Base-by-base conservation (phyloP, 352 stramenopile genomes). In the Pythium volutum region DNA sequence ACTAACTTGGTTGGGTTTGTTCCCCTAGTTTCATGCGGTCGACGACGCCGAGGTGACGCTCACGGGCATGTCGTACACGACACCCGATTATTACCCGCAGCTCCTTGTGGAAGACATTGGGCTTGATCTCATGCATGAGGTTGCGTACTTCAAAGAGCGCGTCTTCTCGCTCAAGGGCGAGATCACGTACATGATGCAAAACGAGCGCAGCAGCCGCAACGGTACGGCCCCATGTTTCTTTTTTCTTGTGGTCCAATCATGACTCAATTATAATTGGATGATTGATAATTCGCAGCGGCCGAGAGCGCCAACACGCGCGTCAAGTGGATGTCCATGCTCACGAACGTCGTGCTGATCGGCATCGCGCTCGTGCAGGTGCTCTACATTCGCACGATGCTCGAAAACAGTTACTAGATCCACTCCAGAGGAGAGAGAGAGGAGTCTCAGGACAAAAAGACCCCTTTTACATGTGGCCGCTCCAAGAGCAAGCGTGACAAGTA, bases 331-430 rank as follows among this genome's bases (percentile, higher is more conserved):
- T 91, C 85, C 31, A 63, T 94, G 46, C 70, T 92, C 48, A 91
- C 77, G 0, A 94, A 94, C 63, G 14, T 87, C 39, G 76, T 94
- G 54, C 77, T 94, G 23, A 65, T 94, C 23, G 73, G 76, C 27
- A 90, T 94, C 58, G 85, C 85, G 22, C 74, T 89, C 29, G 78
- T 67, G n/a, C 85, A 94, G 58, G 82, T 94, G 41, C 61, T 94
- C 55, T 92, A 91, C 75, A 91, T 94, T 50, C 85, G 85, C 50
- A 80, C 69, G 50, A 86, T 94, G 75, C 77, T 94, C 20, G 81
- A 92, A 55, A 81, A 66, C 49, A 76, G 79, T 52, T 90, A 89
- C 67, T 93, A 87, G 62, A 64, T 14, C 15, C 23, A 2, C 31
- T 36, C 22, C 27, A 52, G 16, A 45, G 25, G 9, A 18, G 20